Evolutionary conservation across 2,329 filamentous ascomycete species (phyloP).

Genomic region (Clonostachys rhizophaga): DNA sequence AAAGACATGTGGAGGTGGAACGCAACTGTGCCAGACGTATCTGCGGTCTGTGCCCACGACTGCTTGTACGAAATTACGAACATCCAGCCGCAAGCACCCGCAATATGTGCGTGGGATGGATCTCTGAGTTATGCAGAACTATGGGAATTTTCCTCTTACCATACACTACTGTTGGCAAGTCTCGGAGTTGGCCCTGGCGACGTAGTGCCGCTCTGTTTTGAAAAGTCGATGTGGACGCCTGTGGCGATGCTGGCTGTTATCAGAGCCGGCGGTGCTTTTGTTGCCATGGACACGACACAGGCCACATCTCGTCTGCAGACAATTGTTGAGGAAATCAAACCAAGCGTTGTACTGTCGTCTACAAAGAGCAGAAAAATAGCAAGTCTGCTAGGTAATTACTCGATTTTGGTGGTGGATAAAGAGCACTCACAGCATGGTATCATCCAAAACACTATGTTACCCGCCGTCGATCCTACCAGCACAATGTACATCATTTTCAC

Average conservation of each 20-base stretch:
- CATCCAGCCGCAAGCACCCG: slow-evolving; percentile 15
- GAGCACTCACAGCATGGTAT: neutral
- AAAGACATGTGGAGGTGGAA: neutral
- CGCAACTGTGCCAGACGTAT: neutral
- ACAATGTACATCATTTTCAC: slow-evolving; percentile 8
- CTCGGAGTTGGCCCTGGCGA: slow-evolving; percentile 11
- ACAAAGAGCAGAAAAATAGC: neutral
- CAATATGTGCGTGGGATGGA: slow-evolving; percentile 15
- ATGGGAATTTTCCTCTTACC: slow-evolving; percentile 3
- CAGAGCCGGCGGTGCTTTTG: slow-evolving; percentile 22
- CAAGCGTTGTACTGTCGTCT: neutral
- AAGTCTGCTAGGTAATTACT: neutral
- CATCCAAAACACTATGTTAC: neutral
- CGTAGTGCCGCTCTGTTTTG: slow-evolving; percentile 23
- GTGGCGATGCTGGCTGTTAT: slow-evolving; percentile 23
- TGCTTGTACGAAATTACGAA: neutral
- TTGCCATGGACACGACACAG: slow-evolving; percentile 25
- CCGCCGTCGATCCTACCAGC: slow-evolving; percentile 4
- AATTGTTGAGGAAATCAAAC: neutral
- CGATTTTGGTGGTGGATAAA: neutral
- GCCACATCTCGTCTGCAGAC: slow-evolving; percentile 9
- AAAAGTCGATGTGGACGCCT: slow-evolving; percentile 26
- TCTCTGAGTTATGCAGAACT: slow-evolving; percentile 13
- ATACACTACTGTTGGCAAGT: slow-evolving; percentile 6
- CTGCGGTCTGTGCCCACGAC: neutral